phyloP scores from a whole-genome alignment of 495 filamentous ascomycete genomes.

The Delitschia confertaspora region DNA sequence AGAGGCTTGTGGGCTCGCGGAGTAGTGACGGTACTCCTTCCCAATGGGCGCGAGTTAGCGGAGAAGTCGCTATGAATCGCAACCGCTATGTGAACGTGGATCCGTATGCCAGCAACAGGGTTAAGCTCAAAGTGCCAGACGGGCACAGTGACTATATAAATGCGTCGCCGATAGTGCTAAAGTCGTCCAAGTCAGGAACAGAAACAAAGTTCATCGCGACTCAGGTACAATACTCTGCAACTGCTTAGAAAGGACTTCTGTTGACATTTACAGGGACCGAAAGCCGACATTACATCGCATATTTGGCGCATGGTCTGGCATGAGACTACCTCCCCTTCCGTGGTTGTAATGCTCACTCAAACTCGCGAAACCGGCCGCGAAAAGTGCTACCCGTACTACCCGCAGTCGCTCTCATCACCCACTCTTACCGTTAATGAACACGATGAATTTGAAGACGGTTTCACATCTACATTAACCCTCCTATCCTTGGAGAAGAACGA shows the following conservation, averaged over 20 bases:
- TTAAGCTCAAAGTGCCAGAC: slow-evolving; percentile 72
- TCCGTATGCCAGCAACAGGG: slow-evolving; percentile 74
- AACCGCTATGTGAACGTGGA: slow-evolving; percentile 83
- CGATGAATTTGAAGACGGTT: slow-evolving; percentile 56
- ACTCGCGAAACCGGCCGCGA: slow-evolving; percentile 73
- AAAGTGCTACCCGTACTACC: slow-evolving; percentile 92
- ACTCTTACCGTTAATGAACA: slow-evolving; percentile 46
- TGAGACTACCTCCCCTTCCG: slow-evolving; percentile 65
- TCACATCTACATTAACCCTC: slow-evolving; percentile 46
- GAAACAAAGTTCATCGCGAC: slow-evolving; percentile 57
- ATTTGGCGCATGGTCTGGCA: slow-evolving; percentile 97
- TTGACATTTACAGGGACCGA: slow-evolving; percentile 58
- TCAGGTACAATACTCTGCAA: slow-evolving; percentile 39
- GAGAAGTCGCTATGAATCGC: slow-evolving; percentile 45
- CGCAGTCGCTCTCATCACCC: slow-evolving; percentile 47
- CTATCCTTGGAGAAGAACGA: slow-evolving; percentile 40
- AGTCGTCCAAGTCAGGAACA: slow-evolving; percentile 44
- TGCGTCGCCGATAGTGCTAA: slow-evolving; percentile 74
- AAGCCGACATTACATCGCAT: slow-evolving; percentile 57
- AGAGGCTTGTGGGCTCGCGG: slow-evolving; percentile 39
- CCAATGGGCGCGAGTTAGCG: slow-evolving; percentile 47
- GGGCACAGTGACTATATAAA: slow-evolving; percentile 90
- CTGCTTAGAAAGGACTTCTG: neutral
- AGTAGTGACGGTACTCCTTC: slow-evolving; percentile 39
- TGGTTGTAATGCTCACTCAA: slow-evolving; percentile 94